These are phyloP conservation scores for Chlorella ohadii DNA, from an alignment of 139 green algal genomes.

Conservation along the genomic window DNA sequence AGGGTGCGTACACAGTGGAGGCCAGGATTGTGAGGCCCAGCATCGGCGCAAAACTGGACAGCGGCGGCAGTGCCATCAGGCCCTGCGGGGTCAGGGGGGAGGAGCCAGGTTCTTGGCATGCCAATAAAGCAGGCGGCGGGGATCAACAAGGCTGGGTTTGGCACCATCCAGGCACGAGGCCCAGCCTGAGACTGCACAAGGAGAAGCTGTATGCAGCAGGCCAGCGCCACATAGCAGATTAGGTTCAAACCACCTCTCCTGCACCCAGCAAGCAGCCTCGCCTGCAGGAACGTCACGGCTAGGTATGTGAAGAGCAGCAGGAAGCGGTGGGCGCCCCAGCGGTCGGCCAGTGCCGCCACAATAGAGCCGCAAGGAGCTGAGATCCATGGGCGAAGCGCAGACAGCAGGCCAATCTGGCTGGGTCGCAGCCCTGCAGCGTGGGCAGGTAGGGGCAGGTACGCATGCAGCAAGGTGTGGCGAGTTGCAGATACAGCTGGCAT, in stretches of 20 bases:
- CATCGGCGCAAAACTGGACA: conserved; percentile 1
- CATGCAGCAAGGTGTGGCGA: too few relatives aligned
- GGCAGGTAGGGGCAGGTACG: too few relatives aligned
- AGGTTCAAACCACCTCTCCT: too few relatives aligned
- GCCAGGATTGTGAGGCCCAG: not conserved
- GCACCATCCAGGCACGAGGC: too few relatives aligned
- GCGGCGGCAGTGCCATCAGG: conserved; percentile 11
- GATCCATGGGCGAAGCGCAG: conserved; percentile 19
- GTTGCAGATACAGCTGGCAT: too few relatives aligned
- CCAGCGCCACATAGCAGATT: too few relatives aligned
- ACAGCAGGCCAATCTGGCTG: conserved; percentile 33
- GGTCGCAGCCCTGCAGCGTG: not conserved
- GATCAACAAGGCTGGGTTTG: too few relatives aligned
- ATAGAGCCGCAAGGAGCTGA: conserved; percentile 28
- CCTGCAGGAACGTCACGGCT: not conserved
- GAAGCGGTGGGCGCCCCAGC: conserved; percentile 8
- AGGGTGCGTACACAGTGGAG: not conserved
- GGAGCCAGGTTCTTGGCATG: too few relatives aligned
- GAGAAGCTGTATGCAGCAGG: too few relatives aligned
- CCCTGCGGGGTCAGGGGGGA: not conserved
- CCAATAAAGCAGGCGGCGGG: too few relatives aligned
- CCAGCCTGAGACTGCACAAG: too few relatives aligned
- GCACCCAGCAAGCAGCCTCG: not conserved
- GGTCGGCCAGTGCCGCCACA: conserved; percentile 22
- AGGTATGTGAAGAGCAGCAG: conserved; percentile 7